Percentiles rank a stretch among this genome's conserved stretches.
These are phyloP conservation scores for Syzygium syzygioides DNA, from an alignment of 441 rosid species.

Conservation along the genomic window DNA sequence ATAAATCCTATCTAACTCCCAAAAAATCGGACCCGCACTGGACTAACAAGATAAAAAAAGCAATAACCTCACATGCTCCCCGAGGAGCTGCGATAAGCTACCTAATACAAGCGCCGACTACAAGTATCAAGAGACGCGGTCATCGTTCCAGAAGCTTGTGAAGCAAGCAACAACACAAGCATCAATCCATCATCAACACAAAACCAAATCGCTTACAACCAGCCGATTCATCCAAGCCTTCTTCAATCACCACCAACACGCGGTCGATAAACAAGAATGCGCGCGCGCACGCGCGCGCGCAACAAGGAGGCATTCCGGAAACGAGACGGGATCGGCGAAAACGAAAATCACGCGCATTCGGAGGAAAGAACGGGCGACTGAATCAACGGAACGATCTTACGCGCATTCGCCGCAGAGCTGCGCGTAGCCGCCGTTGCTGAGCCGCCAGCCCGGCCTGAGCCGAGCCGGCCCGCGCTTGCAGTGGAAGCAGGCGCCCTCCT, in stretches of 20 bases:
- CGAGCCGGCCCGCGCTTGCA: conserved; percentile 6
- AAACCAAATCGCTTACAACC: not conserved
- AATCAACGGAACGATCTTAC: conserved; percentile 10
- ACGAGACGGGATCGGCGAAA: not conserved
- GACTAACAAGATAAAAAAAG: not conserved
- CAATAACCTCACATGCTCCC: not conserved
- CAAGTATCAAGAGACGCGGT: not conserved
- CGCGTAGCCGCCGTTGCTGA: conserved; percentile 7
- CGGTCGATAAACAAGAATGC: not conserved
- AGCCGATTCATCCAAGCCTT: not conserved
- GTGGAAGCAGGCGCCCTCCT: conserved; percentile 2
- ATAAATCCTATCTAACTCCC: not conserved
- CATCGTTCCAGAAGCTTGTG: not conserved
- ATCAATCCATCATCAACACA: not conserved
- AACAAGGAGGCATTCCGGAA: not conserved
- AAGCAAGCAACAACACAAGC: not conserved
- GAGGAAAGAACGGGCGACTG: not conserved
- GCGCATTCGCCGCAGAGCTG: conserved; percentile 25
- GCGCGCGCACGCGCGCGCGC: accelerated
- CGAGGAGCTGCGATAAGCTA: not conserved
- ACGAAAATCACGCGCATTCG: not conserved
- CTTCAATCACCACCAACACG: not conserved
- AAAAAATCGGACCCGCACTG: not conserved
- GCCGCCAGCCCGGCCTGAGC: conserved; percentile 17
- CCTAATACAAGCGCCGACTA: not conserved